Conservation (phyloP, 2,329 filamentous ascomycete species). For the Elsinoe australis region DNA sequence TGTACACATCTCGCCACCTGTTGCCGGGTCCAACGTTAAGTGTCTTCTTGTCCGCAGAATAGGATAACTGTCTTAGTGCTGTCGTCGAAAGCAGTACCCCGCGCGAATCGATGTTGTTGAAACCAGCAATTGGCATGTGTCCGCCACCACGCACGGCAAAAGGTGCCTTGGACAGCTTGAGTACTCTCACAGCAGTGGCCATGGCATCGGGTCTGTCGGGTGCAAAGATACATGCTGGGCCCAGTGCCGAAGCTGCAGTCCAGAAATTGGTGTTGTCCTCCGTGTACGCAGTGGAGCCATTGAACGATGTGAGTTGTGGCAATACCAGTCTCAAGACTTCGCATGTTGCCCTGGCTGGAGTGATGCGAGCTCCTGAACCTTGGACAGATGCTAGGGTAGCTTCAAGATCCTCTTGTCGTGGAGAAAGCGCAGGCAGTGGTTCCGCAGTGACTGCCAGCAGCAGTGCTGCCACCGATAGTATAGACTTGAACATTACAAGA, state of each 20-base stretch:
- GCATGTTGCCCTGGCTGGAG: background rate
- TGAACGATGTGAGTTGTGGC: slow-evolving; percentile 7
- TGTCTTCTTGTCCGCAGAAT: background rate
- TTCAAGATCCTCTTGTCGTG: slow-evolving; percentile 4
- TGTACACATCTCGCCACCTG: slow-evolving; percentile 8
- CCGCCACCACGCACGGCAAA: slow-evolving; percentile 11
- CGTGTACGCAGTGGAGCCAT: background rate
- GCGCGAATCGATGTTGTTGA: slow-evolving; percentile 2
- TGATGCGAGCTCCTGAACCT: background rate
- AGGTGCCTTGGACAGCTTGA: background rate
- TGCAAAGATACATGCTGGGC: slow-evolving; percentile 12
- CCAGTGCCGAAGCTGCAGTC: slow-evolving; percentile 7
- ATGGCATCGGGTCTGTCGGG: slow-evolving; percentile 6
- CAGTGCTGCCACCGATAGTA: background rate
- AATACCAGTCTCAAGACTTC: slow-evolving; percentile 8
- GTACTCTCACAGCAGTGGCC: background rate
- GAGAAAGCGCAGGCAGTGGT: background rate
- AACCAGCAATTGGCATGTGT: slow-evolving; percentile 6
- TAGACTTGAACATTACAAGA: background rate
- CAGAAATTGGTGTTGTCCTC: slow-evolving; percentile 13
- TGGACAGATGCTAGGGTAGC: slow-evolving; percentile 1
- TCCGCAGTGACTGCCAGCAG: background rate
- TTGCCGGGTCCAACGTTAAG: slow-evolving; percentile 7
- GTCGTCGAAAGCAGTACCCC: slow-evolving; percentile 5
- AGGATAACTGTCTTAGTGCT: background rate